phyloP scores from a whole-genome alignment of 2,329 filamentous ascomycete genomes.

The Colletotrichum sp. region DNA sequence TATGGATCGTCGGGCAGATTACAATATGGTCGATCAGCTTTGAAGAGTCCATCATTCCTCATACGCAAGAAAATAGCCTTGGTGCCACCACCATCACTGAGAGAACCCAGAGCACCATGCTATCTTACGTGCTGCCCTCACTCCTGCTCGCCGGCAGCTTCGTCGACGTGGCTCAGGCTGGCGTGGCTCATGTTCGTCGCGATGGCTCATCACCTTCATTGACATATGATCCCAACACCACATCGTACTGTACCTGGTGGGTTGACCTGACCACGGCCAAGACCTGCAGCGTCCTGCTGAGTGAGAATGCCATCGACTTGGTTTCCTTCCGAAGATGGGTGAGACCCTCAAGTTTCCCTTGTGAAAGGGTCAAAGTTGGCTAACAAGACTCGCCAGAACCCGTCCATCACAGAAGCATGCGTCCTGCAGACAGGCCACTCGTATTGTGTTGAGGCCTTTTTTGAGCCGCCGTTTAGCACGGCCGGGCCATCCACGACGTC shows the following conservation, averaged over 20 bases:
- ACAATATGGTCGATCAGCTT: background rate
- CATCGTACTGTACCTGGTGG: background rate
- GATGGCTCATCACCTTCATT: background rate
- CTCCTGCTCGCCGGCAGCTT: background rate
- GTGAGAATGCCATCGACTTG: background rate
- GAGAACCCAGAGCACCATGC: background rate
- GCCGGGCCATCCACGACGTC: background rate
- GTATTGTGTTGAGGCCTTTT: conserved; percentile 14
- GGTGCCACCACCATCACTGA: too few species aligned
- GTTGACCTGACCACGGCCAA: background rate
- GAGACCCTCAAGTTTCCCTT: background rate
- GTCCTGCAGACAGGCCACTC: background rate
- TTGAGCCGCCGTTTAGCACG: background rate
- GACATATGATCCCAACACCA: background rate
- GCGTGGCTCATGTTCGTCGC: background rate
- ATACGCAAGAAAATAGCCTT: background rate
- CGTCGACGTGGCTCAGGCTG: background rate
- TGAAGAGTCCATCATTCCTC: background rate
- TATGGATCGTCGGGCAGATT: background rate
- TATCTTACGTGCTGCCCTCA: background rate
- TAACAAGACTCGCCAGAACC: background rate
- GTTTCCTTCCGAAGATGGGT: background rate
- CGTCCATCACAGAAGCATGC: conserved; percentile 7
- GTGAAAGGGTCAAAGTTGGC: background rate
- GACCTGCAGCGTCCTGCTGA: background rate